Percentiles rank a stretch among this genome's conserved stretches.
phyloP scores from a whole-genome alignment of 371 early-diverging fungal genomes.

The Syncephalastrum monosporum region DNA sequence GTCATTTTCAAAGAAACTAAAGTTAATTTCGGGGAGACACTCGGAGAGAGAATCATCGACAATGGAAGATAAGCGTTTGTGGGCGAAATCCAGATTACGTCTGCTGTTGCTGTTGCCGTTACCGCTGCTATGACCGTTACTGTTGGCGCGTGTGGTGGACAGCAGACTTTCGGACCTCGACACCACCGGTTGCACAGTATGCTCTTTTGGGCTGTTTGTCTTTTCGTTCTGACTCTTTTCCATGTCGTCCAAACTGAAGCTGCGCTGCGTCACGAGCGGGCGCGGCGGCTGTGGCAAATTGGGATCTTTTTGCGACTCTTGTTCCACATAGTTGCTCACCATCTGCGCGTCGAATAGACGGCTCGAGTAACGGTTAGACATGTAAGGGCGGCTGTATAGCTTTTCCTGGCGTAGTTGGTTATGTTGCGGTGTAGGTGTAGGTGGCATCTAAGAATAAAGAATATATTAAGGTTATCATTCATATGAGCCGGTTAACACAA shows the following conservation, averaged over 20 bases:
- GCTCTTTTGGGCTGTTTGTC: not conserved
- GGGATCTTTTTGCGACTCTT: constrained; percentile 2
- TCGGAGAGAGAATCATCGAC: too few relatives aligned
- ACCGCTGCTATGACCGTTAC: not conserved
- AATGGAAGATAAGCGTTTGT: too few relatives aligned
- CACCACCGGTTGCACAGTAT: too few relatives aligned
- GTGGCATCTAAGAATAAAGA: not conserved
- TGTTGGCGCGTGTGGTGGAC: too few relatives aligned
- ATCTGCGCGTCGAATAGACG: constrained; percentile 18
- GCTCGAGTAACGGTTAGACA: constrained; percentile 19
- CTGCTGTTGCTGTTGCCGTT: constrained; percentile 3
- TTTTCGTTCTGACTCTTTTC: not conserved
- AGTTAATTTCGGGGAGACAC: constrained; percentile 24
- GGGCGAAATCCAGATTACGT: not conserved
- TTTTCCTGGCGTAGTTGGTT: constrained; percentile 4
- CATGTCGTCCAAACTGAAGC: too few relatives aligned
- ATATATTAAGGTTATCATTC: not conserved
- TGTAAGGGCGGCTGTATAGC: constrained; percentile 10
- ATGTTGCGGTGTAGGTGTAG: not conserved
- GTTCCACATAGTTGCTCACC: constrained; percentile 16
- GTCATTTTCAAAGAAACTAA: constrained; percentile 49
- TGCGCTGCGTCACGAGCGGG: not conserved
- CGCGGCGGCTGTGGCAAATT: not conserved
- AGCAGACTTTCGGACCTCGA: too few relatives aligned
- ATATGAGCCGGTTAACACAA: not conserved